These are phyloP conservation scores for Dichomitus squalens DNA, from an alignment of 1,284 basidiomycete genomes.

Conservation along the genomic window DNA sequence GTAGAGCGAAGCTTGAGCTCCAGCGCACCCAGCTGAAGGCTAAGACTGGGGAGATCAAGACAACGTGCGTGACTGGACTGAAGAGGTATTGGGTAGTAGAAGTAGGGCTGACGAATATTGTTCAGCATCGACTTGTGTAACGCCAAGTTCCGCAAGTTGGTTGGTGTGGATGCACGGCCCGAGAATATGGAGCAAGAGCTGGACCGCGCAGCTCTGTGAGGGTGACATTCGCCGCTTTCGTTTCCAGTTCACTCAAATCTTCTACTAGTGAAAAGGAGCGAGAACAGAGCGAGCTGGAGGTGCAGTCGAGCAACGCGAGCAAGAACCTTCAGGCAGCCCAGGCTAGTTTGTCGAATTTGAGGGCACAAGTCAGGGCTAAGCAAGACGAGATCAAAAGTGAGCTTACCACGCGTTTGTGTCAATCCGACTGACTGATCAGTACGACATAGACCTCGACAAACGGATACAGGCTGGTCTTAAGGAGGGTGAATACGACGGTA, in stretches of 20 bases:
- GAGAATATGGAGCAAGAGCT: slow-evolving; percentile 77
- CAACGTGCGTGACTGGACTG: slow-evolving; percentile 52
- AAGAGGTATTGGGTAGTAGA: neutral
- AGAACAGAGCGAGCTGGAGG: slow-evolving; percentile 60
- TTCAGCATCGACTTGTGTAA: slow-evolving; percentile 64
- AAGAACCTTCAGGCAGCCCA: slow-evolving; percentile 64
- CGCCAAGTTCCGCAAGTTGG: slow-evolving; percentile 63
- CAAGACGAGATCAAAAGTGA: slow-evolving; percentile 65
- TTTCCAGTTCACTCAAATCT: neutral
- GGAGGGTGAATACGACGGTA: slow-evolving; percentile 30
- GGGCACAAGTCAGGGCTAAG: slow-evolving; percentile 64
- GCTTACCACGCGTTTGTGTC: slow-evolving; percentile 14
- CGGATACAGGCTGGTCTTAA: slow-evolving; percentile 51
- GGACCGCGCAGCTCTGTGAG: slow-evolving; percentile 60
- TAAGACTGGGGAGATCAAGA: slow-evolving; percentile 67
- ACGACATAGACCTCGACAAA: slow-evolving; percentile 53
- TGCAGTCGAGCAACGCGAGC: slow-evolving; percentile 49
- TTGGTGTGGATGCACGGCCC: slow-evolving; percentile 57
- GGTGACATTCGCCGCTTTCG: slow-evolving; percentile 4
- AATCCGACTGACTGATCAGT: neutral
- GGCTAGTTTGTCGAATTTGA: slow-evolving; percentile 58
- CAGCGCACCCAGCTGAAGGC: slow-evolving; percentile 71
- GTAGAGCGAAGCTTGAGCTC: slow-evolving; percentile 80
- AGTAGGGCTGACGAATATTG: neutral
- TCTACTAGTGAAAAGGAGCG: slow-evolving; percentile 64